These are phyloP conservation scores for Apiotrichum sp. DNA, from an alignment of 1,284 basidiomycete species.

Conservation along the genomic window DNA sequence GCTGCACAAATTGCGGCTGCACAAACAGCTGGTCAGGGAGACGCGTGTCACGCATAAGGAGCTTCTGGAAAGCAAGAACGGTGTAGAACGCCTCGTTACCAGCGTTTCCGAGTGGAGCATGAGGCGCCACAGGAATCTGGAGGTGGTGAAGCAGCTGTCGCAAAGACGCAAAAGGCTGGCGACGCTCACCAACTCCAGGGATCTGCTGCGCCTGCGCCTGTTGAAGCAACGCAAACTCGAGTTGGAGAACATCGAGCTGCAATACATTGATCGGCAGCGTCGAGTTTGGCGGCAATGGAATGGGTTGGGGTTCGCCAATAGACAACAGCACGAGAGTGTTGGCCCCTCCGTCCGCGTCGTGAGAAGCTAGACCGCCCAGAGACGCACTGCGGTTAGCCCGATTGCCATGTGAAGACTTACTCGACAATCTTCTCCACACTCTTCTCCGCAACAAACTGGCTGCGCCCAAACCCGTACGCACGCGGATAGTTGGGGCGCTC, in stretches of 20 bases:
- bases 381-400: constrained; percentile 49
- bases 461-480: constrained; percentile 60
- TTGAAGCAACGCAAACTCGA: constrained; percentile 37
- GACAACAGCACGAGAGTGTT: constrained; percentile 72
- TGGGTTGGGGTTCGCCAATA: constrained; percentile 52
- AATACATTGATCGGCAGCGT: constrained; percentile 67
- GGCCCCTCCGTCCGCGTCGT: constrained; percentile 64
- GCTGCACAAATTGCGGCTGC: constrained; percentile 12
- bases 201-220: constrained; percentile 35
- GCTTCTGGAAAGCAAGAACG: constrained; percentile 45
- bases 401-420: constrained; percentile 20
- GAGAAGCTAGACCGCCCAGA: constrained; percentile 63
- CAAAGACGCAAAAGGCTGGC: constrained; percentile 32
- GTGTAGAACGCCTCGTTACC: constrained; percentile 49
- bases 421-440: constrained; percentile 66
- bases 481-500: constrained; percentile 36
- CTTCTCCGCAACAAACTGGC: constrained; percentile 61
- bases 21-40: constrained; percentile 35
- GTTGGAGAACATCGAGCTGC: constrained; percentile 56
- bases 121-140: constrained; percentile 42
- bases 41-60: constrained; percentile 43
- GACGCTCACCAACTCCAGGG: constrained; percentile 33
- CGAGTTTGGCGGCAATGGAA: constrained; percentile 26
- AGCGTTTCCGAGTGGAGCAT: constrained; percentile 45
- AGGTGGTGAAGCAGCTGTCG: constrained; percentile 36